A percentile compares a stretch with the other conserved stretches of the same genome.
phyloP scores from a whole-genome alignment of 495 filamentous ascomycete genomes.

The Tetracladium marchalianum region DNA sequence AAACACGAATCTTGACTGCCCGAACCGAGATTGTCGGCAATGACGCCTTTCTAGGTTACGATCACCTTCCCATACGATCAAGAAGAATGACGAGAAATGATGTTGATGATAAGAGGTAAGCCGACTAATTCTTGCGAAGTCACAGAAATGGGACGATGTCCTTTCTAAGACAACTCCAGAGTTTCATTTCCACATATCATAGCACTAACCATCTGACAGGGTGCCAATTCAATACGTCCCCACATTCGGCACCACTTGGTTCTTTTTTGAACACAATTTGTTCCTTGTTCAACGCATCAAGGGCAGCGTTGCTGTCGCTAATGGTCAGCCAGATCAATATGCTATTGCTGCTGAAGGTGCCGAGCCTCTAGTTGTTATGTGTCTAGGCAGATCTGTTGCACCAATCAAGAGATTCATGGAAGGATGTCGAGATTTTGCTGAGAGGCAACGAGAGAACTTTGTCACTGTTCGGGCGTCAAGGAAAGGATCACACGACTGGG shows the following conservation, averaged over 20 bases:
- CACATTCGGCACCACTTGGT: conserved; percentile 33
- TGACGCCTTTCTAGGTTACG: conserved; percentile 10
- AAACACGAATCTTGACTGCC: conserved; percentile 5
- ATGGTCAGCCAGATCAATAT: conserved; percentile 26
- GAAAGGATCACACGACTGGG: conserved; percentile 30
- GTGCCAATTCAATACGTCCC: conserved; percentile 35
- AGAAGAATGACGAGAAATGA: too few species aligned
- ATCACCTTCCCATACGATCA: too few species aligned
- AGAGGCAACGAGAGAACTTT: conserved; percentile 34
- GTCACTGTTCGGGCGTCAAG: conserved; percentile 30
- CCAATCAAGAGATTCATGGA: conserved; percentile 34
- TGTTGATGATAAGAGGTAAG: too few species aligned
- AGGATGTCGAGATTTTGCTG: conserved; percentile 33
- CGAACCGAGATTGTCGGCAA: conserved; percentile 14
- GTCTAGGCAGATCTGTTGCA: conserved; percentile 33
- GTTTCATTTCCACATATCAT: too few species aligned
- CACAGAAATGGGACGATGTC: too few species aligned
- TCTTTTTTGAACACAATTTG: conserved; percentile 27
- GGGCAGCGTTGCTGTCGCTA: not conserved
- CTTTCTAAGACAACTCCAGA: too few species aligned
- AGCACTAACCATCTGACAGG: conserved; percentile 4
- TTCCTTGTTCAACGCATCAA: conserved; percentile 28
- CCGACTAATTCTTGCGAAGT: too few species aligned
- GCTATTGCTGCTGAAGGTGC: conserved; percentile 28
- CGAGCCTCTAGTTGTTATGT: conserved; percentile 35